These are phyloP conservation scores for Boletus insuetus DNA, from an alignment of 768 basidiomycete species.

Conservation along the genomic window DNA sequence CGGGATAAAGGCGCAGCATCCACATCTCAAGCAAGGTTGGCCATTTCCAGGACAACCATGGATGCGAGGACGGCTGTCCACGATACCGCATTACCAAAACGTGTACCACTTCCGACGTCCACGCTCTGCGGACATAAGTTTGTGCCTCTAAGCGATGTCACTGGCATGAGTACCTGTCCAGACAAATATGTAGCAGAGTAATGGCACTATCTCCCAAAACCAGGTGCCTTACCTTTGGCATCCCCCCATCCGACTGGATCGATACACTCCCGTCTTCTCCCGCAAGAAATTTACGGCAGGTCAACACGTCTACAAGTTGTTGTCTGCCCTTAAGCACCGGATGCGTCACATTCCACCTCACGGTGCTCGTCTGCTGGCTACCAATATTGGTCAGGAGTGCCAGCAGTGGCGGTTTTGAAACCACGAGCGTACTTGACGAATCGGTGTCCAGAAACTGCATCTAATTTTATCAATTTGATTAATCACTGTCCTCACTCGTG, in stretches of 20 bases:
- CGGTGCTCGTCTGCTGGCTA: constrained; percentile 29
- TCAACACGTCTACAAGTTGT: constrained; percentile 51
- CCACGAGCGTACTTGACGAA: constrained; percentile 39
- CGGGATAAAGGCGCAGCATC: too few species aligned
- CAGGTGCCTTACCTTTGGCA: constrained; percentile 40
- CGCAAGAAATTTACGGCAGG: constrained; percentile 40
- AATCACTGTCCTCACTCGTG: neutral
- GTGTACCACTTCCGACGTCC: constrained; percentile 2
- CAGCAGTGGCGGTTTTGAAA: constrained; percentile 57
- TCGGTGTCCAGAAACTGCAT: constrained; percentile 43
- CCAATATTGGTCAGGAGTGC: constrained; percentile 57
- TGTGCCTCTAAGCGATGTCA: constrained; percentile 22
- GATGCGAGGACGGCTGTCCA: constrained; percentile 9
- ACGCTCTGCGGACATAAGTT: constrained; percentile 18
- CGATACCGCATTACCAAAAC: neutral
- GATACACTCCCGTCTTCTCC: constrained; percentile 41
- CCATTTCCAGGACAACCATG: constrained; percentile 1
- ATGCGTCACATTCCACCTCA: constrained; percentile 44
- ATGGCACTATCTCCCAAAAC: neutral
- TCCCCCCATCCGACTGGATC: constrained; percentile 39
- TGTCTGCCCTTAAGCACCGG: constrained; percentile 40
- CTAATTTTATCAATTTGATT: constrained; percentile 26
- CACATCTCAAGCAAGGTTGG: constrained; percentile 6
- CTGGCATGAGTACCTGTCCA: constrained; percentile 36
- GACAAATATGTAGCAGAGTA: neutral